Evolutionary conservation across 306 rosid species (phyloP).

Genomic region (Rosa lucieae): DNA sequence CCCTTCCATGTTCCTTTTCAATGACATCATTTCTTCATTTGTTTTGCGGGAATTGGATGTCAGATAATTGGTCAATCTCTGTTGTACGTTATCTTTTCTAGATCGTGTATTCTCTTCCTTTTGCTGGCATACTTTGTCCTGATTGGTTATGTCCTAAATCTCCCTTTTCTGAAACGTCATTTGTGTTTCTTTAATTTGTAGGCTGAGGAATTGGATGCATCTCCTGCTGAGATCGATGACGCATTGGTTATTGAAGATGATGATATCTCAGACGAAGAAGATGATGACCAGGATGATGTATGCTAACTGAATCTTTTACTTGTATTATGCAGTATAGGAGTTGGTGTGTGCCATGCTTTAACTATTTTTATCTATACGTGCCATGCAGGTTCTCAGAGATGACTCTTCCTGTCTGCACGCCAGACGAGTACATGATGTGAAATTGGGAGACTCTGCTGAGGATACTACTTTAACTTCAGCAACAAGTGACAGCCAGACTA

Average conservation of each 20-base stretch:
- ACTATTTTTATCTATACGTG: not conserved
- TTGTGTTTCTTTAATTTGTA: conserved; percentile 26
- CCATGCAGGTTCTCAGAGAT: conserved; percentile 77
- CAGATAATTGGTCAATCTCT: not conserved
- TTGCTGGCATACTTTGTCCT: not conserved
- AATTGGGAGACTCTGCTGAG: conserved; percentile 83
- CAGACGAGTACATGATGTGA: conserved; percentile 98
- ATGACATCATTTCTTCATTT: not conserved
- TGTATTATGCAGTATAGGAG: not conserved
- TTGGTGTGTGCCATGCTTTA: not conserved
- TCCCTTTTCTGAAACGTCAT: too few species aligned
- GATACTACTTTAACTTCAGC: conserved; percentile 62
- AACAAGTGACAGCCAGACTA: conserved; percentile 65
- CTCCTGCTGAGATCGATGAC: conserved; percentile 92
- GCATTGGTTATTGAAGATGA: conserved; percentile 95
- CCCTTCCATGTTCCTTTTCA: not conserved
- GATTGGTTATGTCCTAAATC: not conserved
- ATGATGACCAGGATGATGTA: conserved; percentile 96
- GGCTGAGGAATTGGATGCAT: conserved; percentile 91
- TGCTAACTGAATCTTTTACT: conserved; percentile 24
- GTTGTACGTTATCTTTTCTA: not conserved
- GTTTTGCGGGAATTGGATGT: not conserved
- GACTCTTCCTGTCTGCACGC: conserved; percentile 90
- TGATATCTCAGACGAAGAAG: conserved; percentile 96
- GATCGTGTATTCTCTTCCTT: not conserved